These are phyloP conservation scores for Fusarium globosum DNA, from an alignment of 2,329 filamentous ascomycete genomes.

Conservation along the genomic window DNA sequence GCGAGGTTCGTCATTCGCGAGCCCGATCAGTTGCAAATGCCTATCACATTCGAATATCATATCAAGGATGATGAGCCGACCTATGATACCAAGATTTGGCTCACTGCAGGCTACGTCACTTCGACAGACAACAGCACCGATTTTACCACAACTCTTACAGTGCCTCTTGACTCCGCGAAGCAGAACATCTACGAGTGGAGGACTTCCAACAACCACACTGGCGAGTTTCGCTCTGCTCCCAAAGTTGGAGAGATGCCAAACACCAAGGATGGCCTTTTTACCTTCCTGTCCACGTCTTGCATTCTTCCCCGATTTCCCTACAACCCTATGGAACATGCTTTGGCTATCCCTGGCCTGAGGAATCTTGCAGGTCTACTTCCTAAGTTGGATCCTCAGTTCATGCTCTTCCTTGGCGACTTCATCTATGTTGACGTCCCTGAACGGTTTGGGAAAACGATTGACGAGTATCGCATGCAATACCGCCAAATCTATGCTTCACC, in stretches of 20 bases:
- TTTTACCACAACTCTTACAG: conserved; percentile 77
- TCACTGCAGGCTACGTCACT: conserved; percentile 71
- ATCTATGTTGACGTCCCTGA: conserved; percentile 91
- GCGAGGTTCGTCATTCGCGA: conserved; percentile 88
- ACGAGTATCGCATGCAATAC: conserved; percentile 91
- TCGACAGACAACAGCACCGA: conserved; percentile 82
- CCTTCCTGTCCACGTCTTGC: conserved; percentile 92
- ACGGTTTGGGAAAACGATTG: conserved; percentile 75
- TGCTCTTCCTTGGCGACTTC: conserved; percentile 87
- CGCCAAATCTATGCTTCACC: conserved; percentile 95
- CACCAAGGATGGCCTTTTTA: conserved; percentile 76
- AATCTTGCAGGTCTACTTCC: conserved; percentile 80
- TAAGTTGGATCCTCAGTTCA: conserved; percentile 78
- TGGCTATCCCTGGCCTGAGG: conserved; percentile 83
- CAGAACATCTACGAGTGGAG: conserved; percentile 85
- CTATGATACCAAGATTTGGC: conserved; percentile 72
- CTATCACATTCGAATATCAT: conserved; percentile 76
- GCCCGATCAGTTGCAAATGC: conserved; percentile 78
- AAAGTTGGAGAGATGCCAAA: conserved; percentile 71
- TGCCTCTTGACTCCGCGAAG: conserved; percentile 72
- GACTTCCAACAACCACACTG: conserved; percentile 87
- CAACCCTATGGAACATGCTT: conserved; percentile 81
- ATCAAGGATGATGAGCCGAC: conserved; percentile 62
- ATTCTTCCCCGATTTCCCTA: conserved; percentile 94
- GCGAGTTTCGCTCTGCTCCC: conserved; percentile 83